Conservation (phyloP, 225 moss, liverwort and hornwort species). For the Straminergon stramineum region DNA sequence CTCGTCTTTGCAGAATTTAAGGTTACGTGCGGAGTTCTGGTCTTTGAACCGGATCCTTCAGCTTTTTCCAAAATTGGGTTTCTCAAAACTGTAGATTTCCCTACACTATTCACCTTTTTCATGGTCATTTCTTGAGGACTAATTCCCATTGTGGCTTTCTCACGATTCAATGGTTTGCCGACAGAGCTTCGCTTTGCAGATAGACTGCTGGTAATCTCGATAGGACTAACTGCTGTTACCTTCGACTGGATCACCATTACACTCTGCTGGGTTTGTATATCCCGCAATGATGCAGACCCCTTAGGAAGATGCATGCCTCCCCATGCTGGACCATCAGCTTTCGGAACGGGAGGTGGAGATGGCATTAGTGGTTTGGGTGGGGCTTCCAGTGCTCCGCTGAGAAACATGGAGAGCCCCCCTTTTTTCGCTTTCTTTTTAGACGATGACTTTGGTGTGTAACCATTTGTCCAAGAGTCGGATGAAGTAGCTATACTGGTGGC, state of each 20-base stretch:
- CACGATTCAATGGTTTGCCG: conserved; percentile 5
- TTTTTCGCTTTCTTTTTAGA: conserved; percentile 63
- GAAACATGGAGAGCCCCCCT: conserved; percentile 89
- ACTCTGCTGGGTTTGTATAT: conserved; percentile 84
- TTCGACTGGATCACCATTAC: conserved; percentile 25
- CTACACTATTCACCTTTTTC: conserved; percentile 17
- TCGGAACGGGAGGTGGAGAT: conserved; percentile 48
- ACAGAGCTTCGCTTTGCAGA: conserved; percentile 11
- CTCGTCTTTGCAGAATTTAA: conserved; percentile 10
- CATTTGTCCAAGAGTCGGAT: conserved; percentile 14
- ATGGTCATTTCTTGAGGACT: conserved; percentile 11
- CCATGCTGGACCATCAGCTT: conserved; percentile 89
- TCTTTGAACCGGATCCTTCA: conserved; percentile 12
- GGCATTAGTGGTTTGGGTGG: conserved; percentile 37
- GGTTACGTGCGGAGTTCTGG: background rate
- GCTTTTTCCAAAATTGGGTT: conserved; percentile 7
- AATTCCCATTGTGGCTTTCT: conserved; percentile 8
- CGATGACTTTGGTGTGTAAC: conserved; percentile 14
- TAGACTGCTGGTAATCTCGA: conserved; percentile 18
- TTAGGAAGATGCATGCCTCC: conserved; percentile 59
- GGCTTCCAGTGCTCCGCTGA: conserved; percentile 87
- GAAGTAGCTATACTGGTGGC: conserved; percentile 6
- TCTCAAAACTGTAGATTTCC: conserved; percentile 5
- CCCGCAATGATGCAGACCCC: conserved; percentile 56
- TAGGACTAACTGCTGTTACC: conserved; percentile 13